Conservation (phyloP, 2,329 filamentous ascomycete species). For the Leptographium flavum region DNA sequence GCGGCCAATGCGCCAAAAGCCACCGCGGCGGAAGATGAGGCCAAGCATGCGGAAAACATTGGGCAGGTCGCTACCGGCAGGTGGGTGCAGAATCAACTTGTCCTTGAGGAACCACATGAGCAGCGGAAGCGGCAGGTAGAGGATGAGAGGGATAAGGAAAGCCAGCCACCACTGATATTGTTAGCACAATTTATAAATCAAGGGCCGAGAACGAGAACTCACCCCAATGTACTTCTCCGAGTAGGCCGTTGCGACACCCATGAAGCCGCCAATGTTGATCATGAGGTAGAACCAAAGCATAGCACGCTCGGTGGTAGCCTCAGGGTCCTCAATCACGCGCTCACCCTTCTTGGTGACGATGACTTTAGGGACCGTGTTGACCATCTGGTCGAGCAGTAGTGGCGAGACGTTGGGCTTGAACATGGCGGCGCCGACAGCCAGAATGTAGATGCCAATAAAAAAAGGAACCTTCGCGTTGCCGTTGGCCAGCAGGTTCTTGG, state of each 20-base stretch:
- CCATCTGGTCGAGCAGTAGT: slow-evolving; percentile 57
- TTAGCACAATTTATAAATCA: not conserved
- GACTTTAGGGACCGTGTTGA: slow-evolving; percentile 41
- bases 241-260: slow-evolving; percentile 54
- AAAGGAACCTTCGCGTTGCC: slow-evolving; percentile 34
- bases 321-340: slow-evolving; percentile 57
- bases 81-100: slow-evolving; percentile 27
- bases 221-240: slow-evolving; percentile 56
- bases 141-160: slow-evolving; percentile 42
- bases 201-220: slow-evolving; percentile 17
- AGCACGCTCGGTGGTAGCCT: slow-evolving; percentile 52
- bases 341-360: slow-evolving; percentile 39
- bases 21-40: slow-evolving; percentile 25
- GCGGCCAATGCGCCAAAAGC: slow-evolving; percentile 23
- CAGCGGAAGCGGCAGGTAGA: slow-evolving; percentile 27
- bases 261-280: slow-evolving; percentile 55
- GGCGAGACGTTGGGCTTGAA: slow-evolving; percentile 73
- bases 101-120: slow-evolving; percentile 27
- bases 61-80: slow-evolving; percentile 29
- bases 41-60: slow-evolving; percentile 27
- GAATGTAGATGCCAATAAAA: slow-evolving; percentile 43
- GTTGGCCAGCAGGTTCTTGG: slow-evolving; percentile 27
- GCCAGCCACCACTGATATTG: slow-evolving; percentile 38
- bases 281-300: slow-evolving; percentile 52
- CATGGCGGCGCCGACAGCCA: slow-evolving; percentile 55